Percentiles rank a stretch among this genome's conserved stretches.
Conservation (phyloP, 768 basidiomycete species). For the Naganishia vishniacii region DNA sequence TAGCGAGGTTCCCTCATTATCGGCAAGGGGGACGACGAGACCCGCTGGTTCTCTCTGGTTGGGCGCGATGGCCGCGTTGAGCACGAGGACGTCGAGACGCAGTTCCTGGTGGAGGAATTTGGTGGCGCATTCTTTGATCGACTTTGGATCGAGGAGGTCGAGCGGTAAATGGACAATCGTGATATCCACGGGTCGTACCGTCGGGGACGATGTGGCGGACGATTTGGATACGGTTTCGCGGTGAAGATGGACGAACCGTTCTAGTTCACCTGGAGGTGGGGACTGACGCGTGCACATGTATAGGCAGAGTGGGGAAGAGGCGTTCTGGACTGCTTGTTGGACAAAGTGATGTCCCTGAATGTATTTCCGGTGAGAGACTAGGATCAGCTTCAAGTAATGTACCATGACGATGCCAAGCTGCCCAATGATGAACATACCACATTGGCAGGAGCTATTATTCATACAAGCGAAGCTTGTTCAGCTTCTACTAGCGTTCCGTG, state of each 20-base stretch:
- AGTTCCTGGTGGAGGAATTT: constrained; percentile 8
- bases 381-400: too few species aligned
- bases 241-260: background rate
- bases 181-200: background rate
- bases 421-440: constrained; percentile 12
- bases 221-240: background rate
- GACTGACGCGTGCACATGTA: constrained; percentile 22
- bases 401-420: too few species aligned
- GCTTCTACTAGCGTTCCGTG: too few species aligned
- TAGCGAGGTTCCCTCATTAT: too few species aligned
- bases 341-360: constrained; percentile 22
- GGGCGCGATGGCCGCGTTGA: constrained; percentile 20
- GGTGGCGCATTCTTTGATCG: constrained; percentile 16
- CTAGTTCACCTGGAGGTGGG: constrained; percentile 17
- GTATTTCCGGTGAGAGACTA: too few species aligned
- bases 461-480: too few species aligned
- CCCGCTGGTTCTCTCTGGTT: background rate
- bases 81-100: constrained; percentile 14
- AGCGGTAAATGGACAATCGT: constrained; percentile 16
- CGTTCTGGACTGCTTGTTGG: background rate
- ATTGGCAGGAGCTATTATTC: constrained; percentile 9
- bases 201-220: background rate
- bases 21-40: background rate
- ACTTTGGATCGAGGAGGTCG: constrained; percentile 11
- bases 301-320: background rate